These are phyloP conservation scores for Stentor roeselii DNA, from an alignment of 73 alveolate genomes.

Conservation along the genomic window DNA sequence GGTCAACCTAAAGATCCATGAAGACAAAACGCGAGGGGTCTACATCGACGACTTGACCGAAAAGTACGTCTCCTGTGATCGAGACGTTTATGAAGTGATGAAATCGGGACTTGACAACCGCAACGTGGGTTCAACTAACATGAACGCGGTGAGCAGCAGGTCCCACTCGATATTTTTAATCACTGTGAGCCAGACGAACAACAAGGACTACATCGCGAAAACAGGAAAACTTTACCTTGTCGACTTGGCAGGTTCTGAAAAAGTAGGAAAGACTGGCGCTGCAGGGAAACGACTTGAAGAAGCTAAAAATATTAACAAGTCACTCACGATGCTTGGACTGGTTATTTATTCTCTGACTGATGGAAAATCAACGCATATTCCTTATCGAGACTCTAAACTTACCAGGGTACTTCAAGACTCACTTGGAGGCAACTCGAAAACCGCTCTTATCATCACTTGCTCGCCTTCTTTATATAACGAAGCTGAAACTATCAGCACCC, in stretches of 20 bases:
- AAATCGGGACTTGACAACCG: slow-evolving; percentile 61
- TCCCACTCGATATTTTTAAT: slow-evolving; percentile 74
- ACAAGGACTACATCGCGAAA: slow-evolving; percentile 63
- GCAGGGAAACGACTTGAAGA: slow-evolving; percentile 63
- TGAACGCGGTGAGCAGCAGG: slow-evolving; percentile 84
- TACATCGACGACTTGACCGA: slow-evolving; percentile 80
- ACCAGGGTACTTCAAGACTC: slow-evolving; percentile 95
- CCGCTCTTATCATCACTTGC: slow-evolving; percentile 95
- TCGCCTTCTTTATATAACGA: slow-evolving; percentile 97
- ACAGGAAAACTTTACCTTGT: slow-evolving; percentile 80
- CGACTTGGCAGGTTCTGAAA: slow-evolving; percentile 92
- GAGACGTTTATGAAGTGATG: slow-evolving; percentile 66
- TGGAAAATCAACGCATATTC: slow-evolving; percentile 67
- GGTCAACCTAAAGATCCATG: slow-evolving; percentile 65
- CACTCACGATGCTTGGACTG: slow-evolving; percentile 46
- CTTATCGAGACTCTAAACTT: slow-evolving; percentile 82
- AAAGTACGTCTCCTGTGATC: slow-evolving; percentile 49
- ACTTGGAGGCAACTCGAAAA: slow-evolving; percentile 98
- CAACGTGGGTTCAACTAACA: slow-evolving; percentile 51
- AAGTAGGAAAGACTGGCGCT: slow-evolving; percentile 84
- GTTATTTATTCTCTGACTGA: slow-evolving; percentile 54
- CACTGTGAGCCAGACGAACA: slow-evolving; percentile 70
- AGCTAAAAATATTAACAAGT: slow-evolving; percentile 58
- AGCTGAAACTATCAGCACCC: slow-evolving; percentile 95
- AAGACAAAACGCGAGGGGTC: slow-evolving; percentile 74